Evolutionary conservation across 2,329 filamentous ascomycete species (phyloP), one percentile per base, ranked within the genome.

Genomic region (Alternaria conjuncta): DNA sequence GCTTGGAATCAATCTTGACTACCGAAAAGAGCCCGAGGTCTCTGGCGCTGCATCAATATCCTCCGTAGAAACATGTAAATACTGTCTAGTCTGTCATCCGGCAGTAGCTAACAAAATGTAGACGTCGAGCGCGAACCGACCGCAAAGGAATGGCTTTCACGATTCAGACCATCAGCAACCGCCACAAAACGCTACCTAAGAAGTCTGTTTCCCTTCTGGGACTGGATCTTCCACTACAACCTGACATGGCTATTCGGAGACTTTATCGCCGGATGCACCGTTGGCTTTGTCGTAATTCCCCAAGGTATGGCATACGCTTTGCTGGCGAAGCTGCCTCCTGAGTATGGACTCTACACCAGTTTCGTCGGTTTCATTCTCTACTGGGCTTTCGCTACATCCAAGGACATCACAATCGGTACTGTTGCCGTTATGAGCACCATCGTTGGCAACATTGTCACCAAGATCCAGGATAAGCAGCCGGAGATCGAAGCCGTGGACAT

Each of bases 351-450:
- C 1, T 97, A 97, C 81, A 96, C 95, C 0, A 97, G 95, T 0
- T 98, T 99, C 77, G 96, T 97, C 87, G 96, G 95, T 55, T 94
- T 97, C 15, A 80, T 97, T 66, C 86, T 97, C 65, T 99, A 99
- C 82, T 98, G 95, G 95, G 92, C 97, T 77, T 98, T 98, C 75
- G 96, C 94, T 32, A 99, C 96, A 0, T 97, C 95, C 13, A 99
- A 98, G 78, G 95, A 99, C 80, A 98, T 99, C 75, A 97, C 95
- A 10, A 98, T 98, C 60, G 95, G 95, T n/a, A 95, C 95, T 30
- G 96, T 98, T 53, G 96, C 96, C 41, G 96, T 98, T 70, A 92
- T 98, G 87, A 98, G 94, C 2, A 96, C 92, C 4, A 86, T 99
- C 15, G 91, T 93, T 3, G 96, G 96, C 47, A 91, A 91, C 57